A percentile compares a stretch with the other conserved stretches of the same genome.
phyloP scores from a whole-genome alignment of 192 early-diverging fungal genomes.

The Coemansia aciculifera region DNA sequence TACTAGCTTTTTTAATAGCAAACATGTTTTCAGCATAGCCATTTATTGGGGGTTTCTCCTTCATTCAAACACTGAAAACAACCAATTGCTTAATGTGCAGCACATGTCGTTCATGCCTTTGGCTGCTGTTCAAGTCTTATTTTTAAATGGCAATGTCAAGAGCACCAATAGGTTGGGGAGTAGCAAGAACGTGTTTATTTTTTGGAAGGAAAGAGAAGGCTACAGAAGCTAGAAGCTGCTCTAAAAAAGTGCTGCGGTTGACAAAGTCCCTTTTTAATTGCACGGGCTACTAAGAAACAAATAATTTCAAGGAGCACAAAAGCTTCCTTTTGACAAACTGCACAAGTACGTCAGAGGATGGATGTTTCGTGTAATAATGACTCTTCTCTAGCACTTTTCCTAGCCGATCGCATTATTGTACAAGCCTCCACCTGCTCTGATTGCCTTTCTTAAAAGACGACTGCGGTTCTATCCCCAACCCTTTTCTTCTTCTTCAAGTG shows the following conservation, averaged over 20 bases:
- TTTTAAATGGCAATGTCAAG: neutral
- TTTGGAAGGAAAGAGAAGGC: neutral
- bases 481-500: neutral
- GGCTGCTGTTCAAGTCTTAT: neutral
- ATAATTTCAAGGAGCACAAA: no score
- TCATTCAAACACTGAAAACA: no score
- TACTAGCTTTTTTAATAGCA: no score
- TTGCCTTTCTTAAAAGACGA: neutral
- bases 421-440: neutral
- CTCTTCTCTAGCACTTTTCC: neutral
- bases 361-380: neutral
- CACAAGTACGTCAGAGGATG: neutral
- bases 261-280: no score
- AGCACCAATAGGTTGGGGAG: neutral
- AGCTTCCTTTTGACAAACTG: neutral
- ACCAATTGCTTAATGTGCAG: no score
- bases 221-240: no score
- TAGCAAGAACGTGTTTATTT: neutral
- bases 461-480: no score
- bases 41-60: no score
- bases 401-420: neutral
- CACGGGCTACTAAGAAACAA: no score
- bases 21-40: no score
- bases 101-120: no score
- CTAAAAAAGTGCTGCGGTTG: no score